Evolutionary conservation across 176 grass and related monocot genomes (phyloP).

Genomic region (Ananas comosus): DNA sequence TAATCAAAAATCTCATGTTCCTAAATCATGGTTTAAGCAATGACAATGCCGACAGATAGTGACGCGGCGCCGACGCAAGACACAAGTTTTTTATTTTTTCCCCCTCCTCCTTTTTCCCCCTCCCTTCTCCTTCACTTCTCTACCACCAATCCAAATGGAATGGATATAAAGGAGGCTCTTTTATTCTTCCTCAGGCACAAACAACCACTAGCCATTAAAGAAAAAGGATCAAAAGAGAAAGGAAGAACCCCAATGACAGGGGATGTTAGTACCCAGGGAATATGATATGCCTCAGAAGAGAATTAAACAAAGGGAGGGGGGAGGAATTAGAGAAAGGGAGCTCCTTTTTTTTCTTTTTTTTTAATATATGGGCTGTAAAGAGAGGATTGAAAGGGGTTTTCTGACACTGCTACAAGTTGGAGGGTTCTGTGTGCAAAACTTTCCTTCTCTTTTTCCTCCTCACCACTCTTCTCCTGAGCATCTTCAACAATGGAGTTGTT

Average conservation of each 20-base stretch:
- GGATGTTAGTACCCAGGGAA: not conserved
- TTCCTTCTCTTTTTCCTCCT: not conserved
- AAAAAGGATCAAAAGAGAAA: not conserved
- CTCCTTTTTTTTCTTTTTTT: not conserved
- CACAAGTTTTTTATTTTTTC: not conserved
- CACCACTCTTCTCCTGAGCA: not conserved
- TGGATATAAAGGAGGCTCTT: not conserved
- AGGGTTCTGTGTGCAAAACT: not conserved
- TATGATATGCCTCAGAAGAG: not conserved
- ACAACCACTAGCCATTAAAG: not conserved
- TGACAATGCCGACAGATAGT: slow-evolving; percentile 47
- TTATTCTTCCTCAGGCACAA: slow-evolving; percentile 6
- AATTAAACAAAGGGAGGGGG: not conserved
- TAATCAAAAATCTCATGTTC: slow-evolving; percentile 29
- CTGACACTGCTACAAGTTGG: not conserved
- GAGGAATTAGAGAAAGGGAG: not conserved
- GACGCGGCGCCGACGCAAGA: slow-evolving; percentile 50
- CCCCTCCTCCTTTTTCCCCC: not conserved
- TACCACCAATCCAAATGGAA: slow-evolving; percentile 7
- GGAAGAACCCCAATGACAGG: not conserved
- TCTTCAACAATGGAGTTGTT: too few species aligned
- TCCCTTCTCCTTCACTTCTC: slow-evolving; percentile 3
- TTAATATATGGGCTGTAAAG: not conserved
- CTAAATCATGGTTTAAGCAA: slow-evolving; percentile 48
- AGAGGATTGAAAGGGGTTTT: not conserved